Base-by-base conservation (phyloP, 768 basidiomycete genomes). In the Lentinula aciculospora region DNA sequence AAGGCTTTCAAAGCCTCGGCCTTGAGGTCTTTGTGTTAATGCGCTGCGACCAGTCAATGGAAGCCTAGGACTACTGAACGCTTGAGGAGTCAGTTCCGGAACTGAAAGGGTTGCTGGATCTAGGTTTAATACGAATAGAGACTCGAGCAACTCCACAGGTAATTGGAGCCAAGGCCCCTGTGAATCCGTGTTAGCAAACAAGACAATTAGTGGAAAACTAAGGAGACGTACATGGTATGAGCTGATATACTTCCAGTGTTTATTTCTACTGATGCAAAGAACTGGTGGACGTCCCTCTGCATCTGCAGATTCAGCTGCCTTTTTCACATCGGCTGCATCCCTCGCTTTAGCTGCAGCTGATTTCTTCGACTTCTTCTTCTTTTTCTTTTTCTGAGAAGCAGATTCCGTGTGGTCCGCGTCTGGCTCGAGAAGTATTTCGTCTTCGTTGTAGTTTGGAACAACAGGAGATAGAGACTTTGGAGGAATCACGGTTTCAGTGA, bases 151-250 rank as follows among this genome's bases (percentile, higher is more conserved):
- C 70, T 94, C 93, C 51, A 91, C 73, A 2, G 92, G 92, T 23
- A 95, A 83, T 68, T 93, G 90, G 17, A 94, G 81, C 93, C 93
- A 95, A 8, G 91, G 92, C 13, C 93, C 93, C 92, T 95, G 67
- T 31, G 5, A n/a, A 17, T 61, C 51, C 25, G 31, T 5, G 29
- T 56, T 36, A 23, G 21, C 12, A 32, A 53, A 17, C 17, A 27
- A 12, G 29, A 36, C 21, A 2, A 13, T 58, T 46, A 27, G 28
- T n/a, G 29, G 29, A 34, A 21, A 45, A 37, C 28, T 40, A 36
- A 45, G 3, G 46, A 58, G 47, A 84, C 86, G 59, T 73, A 92
- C 91, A 69, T 92, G 90, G 69, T 90, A 93, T 23, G 92, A 92
- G 71, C 89, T 92, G 72, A 94, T 94, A 66, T 93, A 94, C 28